Evolutionary conservation across 331 rosid genomes (phyloP), one percentile per base, ranked within the genome.

Genomic region (Acacia concinna): DNA sequence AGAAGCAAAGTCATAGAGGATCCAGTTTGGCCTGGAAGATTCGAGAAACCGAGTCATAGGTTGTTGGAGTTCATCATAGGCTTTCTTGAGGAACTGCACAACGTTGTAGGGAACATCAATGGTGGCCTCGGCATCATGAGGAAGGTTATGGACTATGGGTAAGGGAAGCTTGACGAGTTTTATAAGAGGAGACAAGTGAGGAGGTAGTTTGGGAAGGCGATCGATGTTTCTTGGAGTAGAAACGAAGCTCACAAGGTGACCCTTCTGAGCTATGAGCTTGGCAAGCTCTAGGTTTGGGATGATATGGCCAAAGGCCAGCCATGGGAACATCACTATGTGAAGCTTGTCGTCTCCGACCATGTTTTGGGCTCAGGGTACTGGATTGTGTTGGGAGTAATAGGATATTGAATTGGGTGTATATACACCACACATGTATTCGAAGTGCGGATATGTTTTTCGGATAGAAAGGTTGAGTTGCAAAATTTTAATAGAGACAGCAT

Each of bases 291-390:
- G 63, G 63, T 21, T 8, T 13, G 63, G 63, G 8, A 78, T 60
- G 10, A 88, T 68, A 49, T 88, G 91, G 32, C 91, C 91, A 21
- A 85, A 81, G 31, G 88, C 91, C 0, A 88, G 81, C 89, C 89
- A 88, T 85, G 89, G 89, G 49, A 85, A 83, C 79, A 85, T 66
- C 57, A 27, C 65, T 25, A 59, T 59, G 65, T 59, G 65, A 10
- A 59, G 65, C 65, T 27, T 59, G 2, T 27, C 14, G 4, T 25
- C 65, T 25, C 15, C 64, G 1, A 17, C 63, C 74, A 54, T 71
- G 56, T 21, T 49, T 49, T 17, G 23, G 6, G 20, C 56, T 15
- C 8, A 49, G 21, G 23, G 21, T n/a, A n/a, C n/a, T 49, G 56
- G 2, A 8, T 18, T 4, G 56, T 43, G 47, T 43, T 43, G 13